phyloP scores from a whole-genome alignment of 1,284 basidiomycete species.

The Neotropicomus parvogracilis region DNA sequence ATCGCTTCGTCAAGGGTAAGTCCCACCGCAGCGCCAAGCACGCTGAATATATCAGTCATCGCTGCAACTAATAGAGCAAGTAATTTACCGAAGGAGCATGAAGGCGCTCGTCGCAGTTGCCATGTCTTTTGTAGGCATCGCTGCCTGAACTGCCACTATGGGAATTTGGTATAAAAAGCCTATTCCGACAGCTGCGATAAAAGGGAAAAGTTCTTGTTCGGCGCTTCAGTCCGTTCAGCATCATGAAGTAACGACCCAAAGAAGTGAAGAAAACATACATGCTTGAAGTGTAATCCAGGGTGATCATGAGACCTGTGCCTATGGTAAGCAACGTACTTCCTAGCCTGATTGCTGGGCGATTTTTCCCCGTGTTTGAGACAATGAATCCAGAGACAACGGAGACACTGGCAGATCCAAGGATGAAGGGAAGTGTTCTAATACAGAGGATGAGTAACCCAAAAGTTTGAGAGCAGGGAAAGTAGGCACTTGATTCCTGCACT shows the following conservation, averaged over 20 bases:
- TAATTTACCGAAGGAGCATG: conserved; percentile 49
- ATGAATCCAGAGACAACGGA: conserved; percentile 59
- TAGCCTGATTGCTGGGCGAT: conserved; percentile 60
- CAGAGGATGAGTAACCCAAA: not conserved
- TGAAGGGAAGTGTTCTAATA: conserved; percentile 73
- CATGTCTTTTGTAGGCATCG: conserved; percentile 81
- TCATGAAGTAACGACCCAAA: not conserved
- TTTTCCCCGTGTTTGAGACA: conserved; percentile 55
- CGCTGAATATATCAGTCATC: conserved; percentile 33
- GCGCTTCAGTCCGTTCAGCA: conserved; percentile 43
- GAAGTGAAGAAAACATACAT: conserved; percentile 36
- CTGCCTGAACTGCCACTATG: conserved; percentile 69
- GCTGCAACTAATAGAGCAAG: not conserved
- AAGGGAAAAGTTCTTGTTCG: conserved; percentile 55
- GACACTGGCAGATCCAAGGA: conserved; percentile 54
- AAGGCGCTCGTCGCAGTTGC: conserved; percentile 71
- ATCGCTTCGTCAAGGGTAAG: conserved; percentile 69
- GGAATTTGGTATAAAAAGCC: conserved; percentile 68
- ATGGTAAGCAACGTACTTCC: conserved; percentile 54
- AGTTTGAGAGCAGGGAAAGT: not conserved
- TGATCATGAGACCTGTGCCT: conserved; percentile 64
- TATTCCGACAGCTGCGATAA: conserved; percentile 59
- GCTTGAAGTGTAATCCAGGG: conserved; percentile 41
- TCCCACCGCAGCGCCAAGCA: conserved; percentile 70
- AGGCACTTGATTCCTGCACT: conserved; percentile 14